phyloP scores from a whole-genome alignment of 345 rosid genomes.

The Eucalyptus polybractea region DNA sequence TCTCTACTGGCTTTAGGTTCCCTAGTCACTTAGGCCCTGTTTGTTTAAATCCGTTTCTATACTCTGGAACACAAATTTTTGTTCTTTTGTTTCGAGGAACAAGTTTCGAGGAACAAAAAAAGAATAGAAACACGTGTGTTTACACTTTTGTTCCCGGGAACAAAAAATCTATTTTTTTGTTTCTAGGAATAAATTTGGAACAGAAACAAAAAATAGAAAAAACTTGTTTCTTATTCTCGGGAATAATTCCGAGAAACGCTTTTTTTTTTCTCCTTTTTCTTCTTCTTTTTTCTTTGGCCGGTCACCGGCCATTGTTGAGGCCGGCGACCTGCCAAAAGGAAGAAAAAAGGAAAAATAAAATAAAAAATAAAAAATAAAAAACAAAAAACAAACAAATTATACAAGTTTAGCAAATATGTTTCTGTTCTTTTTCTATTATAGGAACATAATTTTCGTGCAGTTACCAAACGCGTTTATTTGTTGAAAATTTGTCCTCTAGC shows the following conservation, averaged over 20 bases:
- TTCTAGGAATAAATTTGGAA: accelerated
- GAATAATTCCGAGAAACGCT: accelerated
- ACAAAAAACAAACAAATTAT: too few relatives aligned
- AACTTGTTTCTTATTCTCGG: accelerated
- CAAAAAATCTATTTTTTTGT: too few relatives aligned
- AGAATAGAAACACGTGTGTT: accelerated
- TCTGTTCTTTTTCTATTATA: too few relatives aligned
- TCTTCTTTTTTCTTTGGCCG: too few relatives aligned
- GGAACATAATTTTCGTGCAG: accelerated
- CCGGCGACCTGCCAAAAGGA: accelerated
- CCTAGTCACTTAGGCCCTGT: not conserved
- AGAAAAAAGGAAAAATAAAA: too few relatives aligned
- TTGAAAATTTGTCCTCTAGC: accelerated
- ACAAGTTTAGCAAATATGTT: too few relatives aligned
- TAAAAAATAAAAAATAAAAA: too few relatives aligned
- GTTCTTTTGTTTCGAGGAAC: accelerated
- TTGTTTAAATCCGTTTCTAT: too few relatives aligned
- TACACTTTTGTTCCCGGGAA: accelerated
- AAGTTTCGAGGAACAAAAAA: accelerated
- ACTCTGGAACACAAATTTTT: accelerated
- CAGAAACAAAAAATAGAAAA: accelerated
- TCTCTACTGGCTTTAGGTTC: not conserved
- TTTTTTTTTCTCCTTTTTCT: too few relatives aligned
- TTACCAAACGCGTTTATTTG: accelerated
- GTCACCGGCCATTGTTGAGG: accelerated